phyloP scores from a whole-genome alignment of 768 basidiomycete genomes.

The Amanita rimosa region DNA sequence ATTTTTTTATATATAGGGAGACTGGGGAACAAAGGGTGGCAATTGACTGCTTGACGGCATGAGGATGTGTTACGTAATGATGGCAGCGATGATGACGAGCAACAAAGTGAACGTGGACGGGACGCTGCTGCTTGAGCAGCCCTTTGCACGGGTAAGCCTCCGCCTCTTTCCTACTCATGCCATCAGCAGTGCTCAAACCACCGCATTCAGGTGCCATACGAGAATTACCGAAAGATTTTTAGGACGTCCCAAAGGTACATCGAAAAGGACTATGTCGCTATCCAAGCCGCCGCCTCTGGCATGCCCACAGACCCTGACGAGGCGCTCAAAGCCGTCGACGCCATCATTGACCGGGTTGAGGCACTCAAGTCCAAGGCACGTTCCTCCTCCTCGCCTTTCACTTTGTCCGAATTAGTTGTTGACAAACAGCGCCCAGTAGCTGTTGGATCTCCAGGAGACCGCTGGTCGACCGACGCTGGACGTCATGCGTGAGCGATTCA shows the following conservation, averaged over 20 bases:
- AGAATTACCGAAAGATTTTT: conserved; percentile 84
- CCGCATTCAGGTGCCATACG: conserved; percentile 65
- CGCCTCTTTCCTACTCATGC: neutral
- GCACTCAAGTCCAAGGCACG: conserved; percentile 82
- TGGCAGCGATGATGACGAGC: conserved; percentile 1
- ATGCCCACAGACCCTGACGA: conserved; percentile 23
- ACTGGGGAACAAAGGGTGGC: no score
- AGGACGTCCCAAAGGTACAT: conserved; percentile 71
- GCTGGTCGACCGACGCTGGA: conserved; percentile 52
- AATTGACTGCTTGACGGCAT: neutral
- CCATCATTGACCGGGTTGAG: conserved; percentile 67
- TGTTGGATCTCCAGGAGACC: conserved; percentile 35
- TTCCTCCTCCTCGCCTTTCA: neutral
- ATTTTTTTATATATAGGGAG: neutral
- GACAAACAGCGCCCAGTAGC: conserved; percentile 16
- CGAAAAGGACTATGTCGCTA: conserved; percentile 62
- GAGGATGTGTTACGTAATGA: neutral
- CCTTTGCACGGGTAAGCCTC: conserved; percentile 51
- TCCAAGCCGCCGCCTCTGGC: conserved; percentile 36
- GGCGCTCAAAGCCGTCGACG: conserved; percentile 51
- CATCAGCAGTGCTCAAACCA: neutral
- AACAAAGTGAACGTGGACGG: conserved; percentile 64
- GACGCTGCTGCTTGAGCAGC: conserved; percentile 74
- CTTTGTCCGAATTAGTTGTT: no score
- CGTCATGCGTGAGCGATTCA: conserved; percentile 63